A percentile compares a stretch with the other conserved stretches of the same genome.
Evolutionary conservation across 1,284 basidiomycete species (phyloP).

Genomic region (Ganoderma lucidum): DNA sequence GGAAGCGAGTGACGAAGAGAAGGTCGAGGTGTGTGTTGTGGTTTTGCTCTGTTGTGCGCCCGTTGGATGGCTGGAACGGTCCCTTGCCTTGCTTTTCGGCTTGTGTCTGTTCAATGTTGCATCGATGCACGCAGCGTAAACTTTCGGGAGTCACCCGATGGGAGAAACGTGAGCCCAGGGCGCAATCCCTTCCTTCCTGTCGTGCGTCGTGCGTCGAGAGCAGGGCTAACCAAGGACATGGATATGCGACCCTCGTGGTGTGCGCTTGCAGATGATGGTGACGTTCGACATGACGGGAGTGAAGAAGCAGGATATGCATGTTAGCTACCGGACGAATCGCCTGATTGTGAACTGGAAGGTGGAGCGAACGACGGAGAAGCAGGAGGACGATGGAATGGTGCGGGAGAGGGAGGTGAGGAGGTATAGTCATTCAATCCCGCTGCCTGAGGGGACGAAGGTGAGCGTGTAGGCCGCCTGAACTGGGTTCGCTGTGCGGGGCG

Average conservation of each 20-base stretch:
- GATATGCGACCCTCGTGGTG: conserved; percentile 10
- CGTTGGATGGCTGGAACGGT: conserved; percentile 9
- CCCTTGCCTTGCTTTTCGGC: conserved; percentile 9
- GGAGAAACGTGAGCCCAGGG: conserved; percentile 56
- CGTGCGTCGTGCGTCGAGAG: neutral
- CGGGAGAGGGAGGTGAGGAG: conserved; percentile 67
- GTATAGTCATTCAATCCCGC: conserved; percentile 54
- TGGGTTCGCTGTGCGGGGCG: conserved; percentile 4
- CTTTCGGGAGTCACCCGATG: conserved; percentile 72
- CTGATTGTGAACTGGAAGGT: conserved; percentile 75
- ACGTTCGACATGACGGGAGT: conserved; percentile 72
- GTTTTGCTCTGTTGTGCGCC: conserved; percentile 12
- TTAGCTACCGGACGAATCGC: conserved; percentile 69
- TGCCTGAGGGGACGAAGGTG: conserved; percentile 58
- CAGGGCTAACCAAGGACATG: neutral
- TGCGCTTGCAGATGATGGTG: conserved; percentile 44
- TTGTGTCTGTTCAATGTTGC: conserved; percentile 4
- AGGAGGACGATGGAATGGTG: conserved; percentile 61
- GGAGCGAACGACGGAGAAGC: conserved; percentile 62
- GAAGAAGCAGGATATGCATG: conserved; percentile 74
- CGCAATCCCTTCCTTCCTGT: conserved; percentile 36
- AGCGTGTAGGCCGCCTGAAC: neutral
- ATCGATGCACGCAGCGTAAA: conserved; percentile 54
- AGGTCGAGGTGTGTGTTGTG: conserved; percentile 41
- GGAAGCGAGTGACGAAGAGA: conserved; percentile 29